Evolutionary conservation across 2,329 filamentous ascomycete genomes (phyloP).

Genomic region (Oidium heveae): DNA sequence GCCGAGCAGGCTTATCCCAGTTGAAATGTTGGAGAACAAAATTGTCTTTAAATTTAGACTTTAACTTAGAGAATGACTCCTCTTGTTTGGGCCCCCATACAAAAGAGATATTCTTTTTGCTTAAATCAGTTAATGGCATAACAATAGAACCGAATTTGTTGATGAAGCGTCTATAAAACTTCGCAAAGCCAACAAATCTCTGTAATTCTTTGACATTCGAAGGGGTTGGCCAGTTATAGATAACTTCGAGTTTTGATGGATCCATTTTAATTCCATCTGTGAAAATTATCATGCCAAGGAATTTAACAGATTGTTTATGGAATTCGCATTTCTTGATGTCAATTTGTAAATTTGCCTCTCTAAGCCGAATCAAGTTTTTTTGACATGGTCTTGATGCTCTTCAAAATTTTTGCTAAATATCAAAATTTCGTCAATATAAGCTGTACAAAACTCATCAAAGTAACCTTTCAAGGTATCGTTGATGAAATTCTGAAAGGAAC

Average conservation of each 20-base stretch:
- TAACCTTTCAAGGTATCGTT: constrained; percentile 5
- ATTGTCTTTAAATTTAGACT: neutral
- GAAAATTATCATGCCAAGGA: too few relatives aligned
- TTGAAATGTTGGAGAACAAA: too few relatives aligned
- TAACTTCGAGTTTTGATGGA: too few relatives aligned
- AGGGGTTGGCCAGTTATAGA: too few relatives aligned
- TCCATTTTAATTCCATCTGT: too few relatives aligned
- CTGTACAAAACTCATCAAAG: constrained; percentile 4
- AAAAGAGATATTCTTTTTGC: neutral
- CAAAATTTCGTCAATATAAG: constrained; percentile 4
- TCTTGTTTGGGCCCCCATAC: neutral
- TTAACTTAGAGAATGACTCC: neutral
- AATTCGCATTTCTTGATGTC: too few relatives aligned
- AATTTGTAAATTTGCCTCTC: neutral
- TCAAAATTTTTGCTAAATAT: constrained; percentile 2
- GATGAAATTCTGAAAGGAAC: constrained; percentile 4
- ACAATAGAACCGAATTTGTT: neutral
- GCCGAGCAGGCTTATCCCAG: neutral
- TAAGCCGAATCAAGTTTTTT: neutral
- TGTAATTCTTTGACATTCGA: neutral
- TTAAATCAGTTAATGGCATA: neutral
- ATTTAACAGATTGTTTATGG: too few relatives aligned
- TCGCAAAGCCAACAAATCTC: neutral
- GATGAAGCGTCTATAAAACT: constrained; percentile 1
- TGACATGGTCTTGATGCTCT: neutral